These are phyloP conservation scores for Kuraishia piskuri DNA, from an alignment of 805 yeast species.

Conservation along the genomic window DNA sequence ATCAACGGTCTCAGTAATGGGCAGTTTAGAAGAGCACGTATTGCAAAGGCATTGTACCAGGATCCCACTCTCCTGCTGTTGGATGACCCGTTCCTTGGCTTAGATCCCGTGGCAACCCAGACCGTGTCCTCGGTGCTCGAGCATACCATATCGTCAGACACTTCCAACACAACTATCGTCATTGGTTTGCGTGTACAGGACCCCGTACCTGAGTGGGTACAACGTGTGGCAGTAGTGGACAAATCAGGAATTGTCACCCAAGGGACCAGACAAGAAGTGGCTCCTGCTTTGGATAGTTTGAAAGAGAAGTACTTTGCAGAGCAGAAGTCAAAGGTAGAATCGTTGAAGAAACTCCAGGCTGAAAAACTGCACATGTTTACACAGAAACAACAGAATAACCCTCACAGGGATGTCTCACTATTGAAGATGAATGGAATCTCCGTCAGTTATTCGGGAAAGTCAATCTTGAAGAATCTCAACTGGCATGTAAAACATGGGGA, in stretches of 20 bases:
- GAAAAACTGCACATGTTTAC: slow-evolving; percentile 1
- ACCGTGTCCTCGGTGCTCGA: slow-evolving; percentile 49
- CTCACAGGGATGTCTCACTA: slow-evolving; percentile 6
- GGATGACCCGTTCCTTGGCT: slow-evolving; percentile 90
- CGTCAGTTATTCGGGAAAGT: slow-evolving; percentile 56
- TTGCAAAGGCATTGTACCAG: slow-evolving; percentile 65
- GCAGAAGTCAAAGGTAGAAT: slow-evolving; percentile 1
- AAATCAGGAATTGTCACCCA: slow-evolving; percentile 39
- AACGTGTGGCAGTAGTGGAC: slow-evolving; percentile 59
- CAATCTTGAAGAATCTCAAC: slow-evolving; percentile 47
- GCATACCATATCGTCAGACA: slow-evolving; percentile 10
- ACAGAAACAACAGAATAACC: neutral
- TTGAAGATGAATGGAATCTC: slow-evolving; percentile 55
- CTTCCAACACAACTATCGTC: slow-evolving; percentile 39
- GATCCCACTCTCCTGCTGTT: slow-evolving; percentile 61
- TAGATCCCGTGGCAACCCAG: slow-evolving; percentile 67
- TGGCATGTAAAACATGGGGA: slow-evolving; percentile 69
- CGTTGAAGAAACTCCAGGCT: slow-evolving; percentile 1
- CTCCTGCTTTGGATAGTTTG: slow-evolving; percentile 10
- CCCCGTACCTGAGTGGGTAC: slow-evolving; percentile 68
- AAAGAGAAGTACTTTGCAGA: slow-evolving; percentile 1
- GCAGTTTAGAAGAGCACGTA: slow-evolving; percentile 82
- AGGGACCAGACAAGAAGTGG: slow-evolving; percentile 33
- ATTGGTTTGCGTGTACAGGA: slow-evolving; percentile 77
- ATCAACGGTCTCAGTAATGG: slow-evolving; percentile 88